Conservation (phyloP, 192 early-diverging fungal species). For the Linnemannia zychae region DNA sequence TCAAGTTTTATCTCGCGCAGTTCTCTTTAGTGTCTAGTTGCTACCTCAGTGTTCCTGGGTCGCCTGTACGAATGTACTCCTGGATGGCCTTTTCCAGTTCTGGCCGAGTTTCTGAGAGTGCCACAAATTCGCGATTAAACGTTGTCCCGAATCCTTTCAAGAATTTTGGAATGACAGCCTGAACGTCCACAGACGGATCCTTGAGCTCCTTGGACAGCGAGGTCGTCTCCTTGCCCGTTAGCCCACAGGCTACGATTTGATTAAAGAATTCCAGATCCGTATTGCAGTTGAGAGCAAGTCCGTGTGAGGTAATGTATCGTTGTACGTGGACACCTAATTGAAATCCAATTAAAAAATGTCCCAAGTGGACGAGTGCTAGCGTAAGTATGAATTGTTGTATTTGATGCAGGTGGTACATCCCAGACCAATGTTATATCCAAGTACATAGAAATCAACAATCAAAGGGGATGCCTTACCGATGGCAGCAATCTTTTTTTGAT, state of each 20-base stretch:
- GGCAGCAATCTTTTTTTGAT: constrained; percentile 91
- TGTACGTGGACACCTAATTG: constrained; percentile 84
- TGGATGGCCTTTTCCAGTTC: constrained; percentile 38
- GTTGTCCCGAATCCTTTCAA: constrained; percentile 61
- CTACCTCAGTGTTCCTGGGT: not conserved
- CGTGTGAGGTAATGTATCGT: constrained; percentile 90
- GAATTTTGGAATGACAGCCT: constrained; percentile 68
- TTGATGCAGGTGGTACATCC: not conserved
- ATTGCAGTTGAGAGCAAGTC: constrained; percentile 95
- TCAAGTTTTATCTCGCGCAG: no score
- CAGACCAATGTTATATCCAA: not conserved
- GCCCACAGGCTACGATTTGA: constrained; percentile 92
- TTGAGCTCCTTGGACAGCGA: constrained; percentile 72
- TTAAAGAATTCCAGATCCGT: constrained; percentile 91
- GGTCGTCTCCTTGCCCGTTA: constrained; percentile 83
- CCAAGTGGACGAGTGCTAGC: not conserved
- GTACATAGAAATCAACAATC: not conserved
- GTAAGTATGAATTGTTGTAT: not conserved
- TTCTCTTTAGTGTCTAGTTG: no score
- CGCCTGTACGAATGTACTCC: constrained; percentile 23
- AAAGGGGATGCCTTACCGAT: constrained; percentile 71
- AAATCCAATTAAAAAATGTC: not conserved
- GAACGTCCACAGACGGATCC: constrained; percentile 42
- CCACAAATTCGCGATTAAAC: constrained; percentile 59
- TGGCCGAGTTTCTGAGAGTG: constrained; percentile 51